Base-by-base conservation (phyloP, 306 rosid genomes). In the Canavalia gladiata region DNA sequence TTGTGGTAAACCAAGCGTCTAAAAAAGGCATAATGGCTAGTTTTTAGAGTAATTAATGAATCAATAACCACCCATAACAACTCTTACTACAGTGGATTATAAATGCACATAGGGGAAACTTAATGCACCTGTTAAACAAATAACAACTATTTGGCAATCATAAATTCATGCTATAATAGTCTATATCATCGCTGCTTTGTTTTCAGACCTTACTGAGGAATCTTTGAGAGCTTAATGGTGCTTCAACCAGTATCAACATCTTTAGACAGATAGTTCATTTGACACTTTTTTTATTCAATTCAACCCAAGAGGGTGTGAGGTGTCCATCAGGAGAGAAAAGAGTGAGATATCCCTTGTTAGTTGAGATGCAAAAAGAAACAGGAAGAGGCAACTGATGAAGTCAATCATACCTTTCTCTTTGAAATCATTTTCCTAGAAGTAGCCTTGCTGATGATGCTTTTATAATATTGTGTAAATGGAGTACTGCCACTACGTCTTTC, bases 381-480 rank as follows among this genome's bases (percentile, higher is more conserved):
- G 1, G 25, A 25, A 50, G 66, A 62, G 6, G 50, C n/a, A 59
- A 71, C 77, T 77, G 78, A 75, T 72, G 25, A 70, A 37, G 68
- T 6, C 10, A 84, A 79, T 46, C 51, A 84, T 83, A 95, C 97
- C 99, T 92, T 90, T 81, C 64, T 75, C 57, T 84, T 81, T 74
- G 84, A 62, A 77, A 86, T 51, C 75, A 67, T 55, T 78, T 86
- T 85, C 88, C 97, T 89, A 29, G 96, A 87, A 55, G 87, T 85
- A 78, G 98, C 98, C 84, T 88, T 93, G 84, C 80, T 86, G 79
- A 77, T 84, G 72, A 91, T 88, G 96, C 94, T 90, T 86, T 90
- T 91, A 84, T 91, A 95, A 81, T 93, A 88, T 67, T 89, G 96
- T 18, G 85, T 83, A 84, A 93, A 95, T 0, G 97, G 86, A 78